Base-by-base conservation (phyloP, 768 basidiomycete species). In the Mycena rebaudengoi region DNA sequence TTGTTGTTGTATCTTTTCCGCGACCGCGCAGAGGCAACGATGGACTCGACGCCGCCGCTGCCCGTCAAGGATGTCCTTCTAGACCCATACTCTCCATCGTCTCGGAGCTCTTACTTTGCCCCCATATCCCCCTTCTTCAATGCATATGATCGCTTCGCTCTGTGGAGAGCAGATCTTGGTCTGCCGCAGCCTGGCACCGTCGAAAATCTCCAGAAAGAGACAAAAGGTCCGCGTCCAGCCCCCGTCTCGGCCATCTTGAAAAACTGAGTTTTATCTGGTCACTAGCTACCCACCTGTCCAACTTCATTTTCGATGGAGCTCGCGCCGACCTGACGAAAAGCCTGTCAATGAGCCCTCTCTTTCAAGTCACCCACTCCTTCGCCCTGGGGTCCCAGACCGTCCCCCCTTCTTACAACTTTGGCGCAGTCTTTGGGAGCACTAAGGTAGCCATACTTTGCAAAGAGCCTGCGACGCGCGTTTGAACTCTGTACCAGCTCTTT, bases 311-410 rank as follows among this genome's bases (percentile, higher is more conserved):
- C 76, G 98, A 99, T 82, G 98, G 98, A 68, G 98, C 92, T 26
- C 86, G 96, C 69, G 98, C 97, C 30, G 98, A 99, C 82, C 83
- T 99, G 70, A 91, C 94, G 48, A 99, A 99, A 81, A 91, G 87
- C 70, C 83, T 99, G 70, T 97, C 95, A 28, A 85, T 91, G 76
- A 94, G 88, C 76, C 98, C 98, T n/a, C 88, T 93, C 51, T 99
- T 99, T 87, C 97, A 99, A 83, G 92, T 98, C 70, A 96, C 96
- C 64, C 98, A 99, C 77, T 93, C 95, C 23, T 98, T 99, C 80
- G 85, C 90, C 62, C 82, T 98, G 60, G 98, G 95, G 20, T 95
- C 94, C 20, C 91, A 92, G 76, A 87, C 89, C n/a, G 78, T 84
- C 0, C 87, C 94, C 1, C 86, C 97, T 14, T 91, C 91, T 29